phyloP scores from a whole-genome alignment of 139 green algal species.

The Desmodesmus armatus region DNA sequence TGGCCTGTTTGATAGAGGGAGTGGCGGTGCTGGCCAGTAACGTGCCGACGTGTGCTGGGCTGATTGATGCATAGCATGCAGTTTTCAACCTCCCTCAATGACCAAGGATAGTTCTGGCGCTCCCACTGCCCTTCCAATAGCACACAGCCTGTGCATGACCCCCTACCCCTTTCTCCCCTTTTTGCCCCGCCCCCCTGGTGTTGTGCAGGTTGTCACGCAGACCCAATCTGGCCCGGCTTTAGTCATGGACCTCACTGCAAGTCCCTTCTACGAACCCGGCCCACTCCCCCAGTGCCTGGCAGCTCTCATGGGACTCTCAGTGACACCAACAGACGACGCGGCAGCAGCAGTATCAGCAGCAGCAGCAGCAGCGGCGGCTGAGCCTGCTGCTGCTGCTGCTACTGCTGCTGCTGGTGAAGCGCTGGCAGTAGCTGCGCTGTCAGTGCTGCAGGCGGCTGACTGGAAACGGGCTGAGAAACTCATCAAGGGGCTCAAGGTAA shows the following conservation, averaged over 20 bases:
- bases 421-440: background rate
- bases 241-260: constrained; percentile 62
- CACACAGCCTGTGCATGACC: too few species aligned
- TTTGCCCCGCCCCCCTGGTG: too few species aligned
- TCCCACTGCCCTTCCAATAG: too few species aligned
- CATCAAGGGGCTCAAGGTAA: constrained; percentile 24
- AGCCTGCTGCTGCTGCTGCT: constrained; percentile 9
- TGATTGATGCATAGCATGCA: too few species aligned
- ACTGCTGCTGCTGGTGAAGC: background rate
- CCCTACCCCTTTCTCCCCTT: too few species aligned
- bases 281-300: constrained; percentile 46
- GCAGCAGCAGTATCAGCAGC: background rate
- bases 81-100: too few species aligned
- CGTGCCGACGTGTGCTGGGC: too few species aligned
- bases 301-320: constrained; percentile 7
- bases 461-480: too few species aligned
- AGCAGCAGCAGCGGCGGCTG: background rate
- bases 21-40: too few species aligned
- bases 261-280: constrained; percentile 59
- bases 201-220: constrained; percentile 6
- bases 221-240: constrained; percentile 56
- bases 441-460: constrained; percentile 3
- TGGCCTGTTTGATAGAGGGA: too few species aligned
- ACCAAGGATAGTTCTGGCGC: too few species aligned
- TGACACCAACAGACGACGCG: too few species aligned